Evolutionary conservation across 345 rosid species (phyloP).

Genomic region (Lepidium aucheri): DNA sequence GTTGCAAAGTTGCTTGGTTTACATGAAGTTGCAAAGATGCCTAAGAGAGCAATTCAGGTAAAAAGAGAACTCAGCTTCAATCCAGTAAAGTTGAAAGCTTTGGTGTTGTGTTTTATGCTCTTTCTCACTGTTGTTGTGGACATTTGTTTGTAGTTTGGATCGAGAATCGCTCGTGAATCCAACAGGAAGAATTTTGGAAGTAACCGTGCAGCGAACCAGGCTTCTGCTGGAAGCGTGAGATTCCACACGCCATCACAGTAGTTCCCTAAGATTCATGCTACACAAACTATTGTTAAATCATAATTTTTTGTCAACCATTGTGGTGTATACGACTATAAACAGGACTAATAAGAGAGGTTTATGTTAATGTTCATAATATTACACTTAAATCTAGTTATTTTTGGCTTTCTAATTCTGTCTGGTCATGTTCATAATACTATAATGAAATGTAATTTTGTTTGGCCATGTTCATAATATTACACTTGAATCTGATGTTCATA

Average conservation of each 20-base stretch:
- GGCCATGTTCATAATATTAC: too few species aligned
- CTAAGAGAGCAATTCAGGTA: slow-evolving; percentile 97
- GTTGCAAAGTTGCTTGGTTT: slow-evolving; percentile 77
- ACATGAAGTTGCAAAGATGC: slow-evolving; percentile 61
- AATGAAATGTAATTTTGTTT: too few species aligned
- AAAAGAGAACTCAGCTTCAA: background rate
- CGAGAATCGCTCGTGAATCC: slow-evolving; percentile 88
- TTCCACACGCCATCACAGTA: slow-evolving; percentile 19
- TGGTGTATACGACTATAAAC: background rate
- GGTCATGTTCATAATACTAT: too few species aligned
- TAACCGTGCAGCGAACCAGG: slow-evolving; percentile 91
- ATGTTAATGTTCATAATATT: too few species aligned
- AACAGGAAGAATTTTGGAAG: slow-evolving; percentile 86
- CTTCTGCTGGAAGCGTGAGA: slow-evolving; percentile 73
- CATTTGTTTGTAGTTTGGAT: slow-evolving; percentile 60
- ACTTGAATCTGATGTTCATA: too few species aligned
- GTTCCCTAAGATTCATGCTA: background rate
- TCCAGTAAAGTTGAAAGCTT: slow-evolving; percentile 5
- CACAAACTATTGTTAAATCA: background rate
- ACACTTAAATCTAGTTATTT: too few species aligned
- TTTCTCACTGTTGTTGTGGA: background rate
- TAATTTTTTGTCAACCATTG: background rate
- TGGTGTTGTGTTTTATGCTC: background rate
- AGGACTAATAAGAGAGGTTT: background rate
- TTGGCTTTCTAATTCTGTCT: too few species aligned